These are phyloP conservation scores for Prinsepia uniflora DNA, from an alignment of 306 rosid species.

Conservation along the genomic window DNA sequence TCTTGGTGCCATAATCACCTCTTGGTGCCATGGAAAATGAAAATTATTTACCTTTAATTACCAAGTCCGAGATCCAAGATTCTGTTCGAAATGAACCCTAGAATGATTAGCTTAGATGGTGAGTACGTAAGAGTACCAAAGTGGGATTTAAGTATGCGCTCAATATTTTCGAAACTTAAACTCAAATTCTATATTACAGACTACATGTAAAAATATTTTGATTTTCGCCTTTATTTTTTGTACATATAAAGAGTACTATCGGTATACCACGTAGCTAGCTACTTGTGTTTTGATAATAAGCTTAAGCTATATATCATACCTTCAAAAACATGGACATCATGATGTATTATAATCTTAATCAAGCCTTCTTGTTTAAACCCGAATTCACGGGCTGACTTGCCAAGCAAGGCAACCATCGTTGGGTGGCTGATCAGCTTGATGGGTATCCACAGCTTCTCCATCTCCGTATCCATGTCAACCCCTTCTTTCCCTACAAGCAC, in stretches of 20 bases:
- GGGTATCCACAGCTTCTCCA: conserved; percentile 33
- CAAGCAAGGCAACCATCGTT: conserved; percentile 29
- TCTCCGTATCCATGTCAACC: neutral
- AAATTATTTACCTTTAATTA: too few species aligned
- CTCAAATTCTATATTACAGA: too few species aligned
- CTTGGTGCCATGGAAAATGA: too few species aligned
- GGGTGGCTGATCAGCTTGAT: conserved; percentile 35
- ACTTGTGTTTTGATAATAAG: neutral
- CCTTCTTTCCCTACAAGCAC: conserved; percentile 37
- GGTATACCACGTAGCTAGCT: neutral
- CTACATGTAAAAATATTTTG: too few species aligned
- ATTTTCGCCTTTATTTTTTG: too few species aligned
- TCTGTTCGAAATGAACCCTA: too few species aligned
- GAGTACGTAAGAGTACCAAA: too few species aligned
- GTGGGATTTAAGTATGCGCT: too few species aligned
- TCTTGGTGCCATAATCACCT: too few species aligned
- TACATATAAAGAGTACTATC: neutral
- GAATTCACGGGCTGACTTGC: conserved; percentile 26
- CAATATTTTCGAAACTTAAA: too few species aligned
- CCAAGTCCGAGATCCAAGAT: too few species aligned
- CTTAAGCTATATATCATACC: neutral
- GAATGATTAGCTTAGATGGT: too few species aligned
- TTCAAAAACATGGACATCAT: neutral
- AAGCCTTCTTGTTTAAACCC: conserved; percentile 34
- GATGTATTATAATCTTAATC: conserved; percentile 17